Percentiles rank a stretch among this genome's conserved stretches.
Conservation (phyloP, 2,329 filamentous ascomycete genomes). For the Fusarium nanum region DNA sequence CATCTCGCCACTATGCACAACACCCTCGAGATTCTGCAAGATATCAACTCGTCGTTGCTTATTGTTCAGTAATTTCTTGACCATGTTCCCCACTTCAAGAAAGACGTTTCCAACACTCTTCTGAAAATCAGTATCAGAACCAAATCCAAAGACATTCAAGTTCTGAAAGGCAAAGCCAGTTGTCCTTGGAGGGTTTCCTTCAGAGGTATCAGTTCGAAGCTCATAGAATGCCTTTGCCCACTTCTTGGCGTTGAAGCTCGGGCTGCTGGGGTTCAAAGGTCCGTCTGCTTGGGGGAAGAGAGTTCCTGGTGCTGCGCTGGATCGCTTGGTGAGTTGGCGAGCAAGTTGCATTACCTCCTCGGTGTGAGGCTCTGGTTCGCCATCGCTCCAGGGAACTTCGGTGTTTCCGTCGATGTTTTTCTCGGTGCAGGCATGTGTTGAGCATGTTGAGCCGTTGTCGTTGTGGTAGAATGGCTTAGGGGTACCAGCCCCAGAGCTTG, state of each 20-base stretch:
- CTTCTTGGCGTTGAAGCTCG: slow-evolving; percentile 55
- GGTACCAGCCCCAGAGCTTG: slow-evolving; percentile 6
- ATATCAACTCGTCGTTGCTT: slow-evolving; percentile 71
- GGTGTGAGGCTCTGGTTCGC: slow-evolving; percentile 6
- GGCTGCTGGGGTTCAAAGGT: slow-evolving; percentile 54
- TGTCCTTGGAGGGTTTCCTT: slow-evolving; percentile 46
- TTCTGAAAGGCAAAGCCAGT: slow-evolving; percentile 46
- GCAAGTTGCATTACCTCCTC: slow-evolving; percentile 47
- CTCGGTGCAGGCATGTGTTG: slow-evolving; percentile 31
- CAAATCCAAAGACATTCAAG: slow-evolving; percentile 47
- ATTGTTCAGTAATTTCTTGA: slow-evolving; percentile 49
- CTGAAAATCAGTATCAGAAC: slow-evolving; percentile 47
- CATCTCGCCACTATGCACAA: slow-evolving; percentile 77
- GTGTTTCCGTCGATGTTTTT: slow-evolving; percentile 26
- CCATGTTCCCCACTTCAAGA: slow-evolving; percentile 34
- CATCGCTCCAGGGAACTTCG: neutral
- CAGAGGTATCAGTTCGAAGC: slow-evolving; percentile 38
- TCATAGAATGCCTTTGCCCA: slow-evolving; percentile 57
- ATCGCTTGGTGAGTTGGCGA: slow-evolving; percentile 46
- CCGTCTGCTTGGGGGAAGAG: slow-evolving; percentile 46
- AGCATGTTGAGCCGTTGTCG: slow-evolving; percentile 30
- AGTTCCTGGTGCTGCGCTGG: slow-evolving; percentile 41
- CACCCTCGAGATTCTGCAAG: slow-evolving; percentile 70
- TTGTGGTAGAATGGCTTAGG: slow-evolving; percentile 2
- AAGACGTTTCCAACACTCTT: slow-evolving; percentile 47